Base-by-base conservation (phyloP, 768 basidiomycete genomes). In the Cyathus striatus region DNA sequence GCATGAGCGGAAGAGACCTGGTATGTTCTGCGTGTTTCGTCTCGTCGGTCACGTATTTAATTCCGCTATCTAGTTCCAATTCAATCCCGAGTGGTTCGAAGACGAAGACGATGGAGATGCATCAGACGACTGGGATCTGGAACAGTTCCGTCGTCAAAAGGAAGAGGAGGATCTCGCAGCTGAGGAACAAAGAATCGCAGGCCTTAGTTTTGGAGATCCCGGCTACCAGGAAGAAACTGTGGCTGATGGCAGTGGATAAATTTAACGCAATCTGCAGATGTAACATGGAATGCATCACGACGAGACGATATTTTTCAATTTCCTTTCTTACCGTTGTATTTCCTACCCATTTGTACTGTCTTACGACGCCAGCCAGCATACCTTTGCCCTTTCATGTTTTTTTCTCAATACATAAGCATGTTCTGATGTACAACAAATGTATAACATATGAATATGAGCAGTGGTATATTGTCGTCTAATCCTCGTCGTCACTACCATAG, bases 1-100 rank as follows among this genome's bases (percentile, higher is more conserved):
- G 96, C 37, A 92, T 99, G 91, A 90, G 87, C 45, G 96, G 96
- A 40, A 76, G 91, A 64, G 96, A 98, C 66, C 69, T 99, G 69
- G 91, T 93, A 54, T 52, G 79, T 67, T 23, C 23, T 44, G 49
- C 25, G 14, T 30, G 40, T 25, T 42, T 40, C 41, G 46, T 26
- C 44, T 23, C 40, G 18, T 34, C 30, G 13, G 17, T 33, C 4
- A 32, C 39, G 4, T 22, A 27, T 38, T 39, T 2, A 38, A 43
- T 40, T 3, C 48, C 27, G 6, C 23, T 50, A 18, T 36, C 38
- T 36, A 91, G 86, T 95, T 96, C 78, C 85, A 90, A 67, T 95
- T 90, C 79, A 93, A 94, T 63, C 87, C 91, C 14, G 89, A 92
- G 54, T 91, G 90, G 87, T 93, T 92, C 69, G 79, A 83, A 50